Evolutionary conservation across 345 rosid genomes (phyloP).

Genomic region (Camelina sativa): DNA sequence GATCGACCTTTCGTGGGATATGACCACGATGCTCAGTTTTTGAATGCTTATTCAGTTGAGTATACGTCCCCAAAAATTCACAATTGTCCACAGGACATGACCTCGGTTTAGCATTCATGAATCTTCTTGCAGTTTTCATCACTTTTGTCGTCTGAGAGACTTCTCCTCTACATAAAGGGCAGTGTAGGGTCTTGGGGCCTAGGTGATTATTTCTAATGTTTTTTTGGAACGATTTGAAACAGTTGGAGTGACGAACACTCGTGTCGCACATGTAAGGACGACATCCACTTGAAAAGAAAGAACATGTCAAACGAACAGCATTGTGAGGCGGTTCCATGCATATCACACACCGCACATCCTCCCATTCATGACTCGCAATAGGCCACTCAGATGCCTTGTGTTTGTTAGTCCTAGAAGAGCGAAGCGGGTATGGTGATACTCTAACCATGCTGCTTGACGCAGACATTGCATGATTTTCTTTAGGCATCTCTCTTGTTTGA

Average conservation of each 20-base stretch:
- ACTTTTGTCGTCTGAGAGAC: conserved; percentile 79
- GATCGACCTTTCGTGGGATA: conserved; percentile 66
- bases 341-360: conserved; percentile 76
- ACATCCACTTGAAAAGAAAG: conserved; percentile 81
- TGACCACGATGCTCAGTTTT: conserved; percentile 65
- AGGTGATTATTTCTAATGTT: conserved; percentile 53
- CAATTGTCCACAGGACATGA: conserved; percentile 77
- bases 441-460: conserved; percentile 10
- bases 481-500: conserved; percentile 6
- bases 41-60: conserved; percentile 75
- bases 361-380: conserved; percentile 49
- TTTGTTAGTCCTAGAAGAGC: conserved; percentile 22
- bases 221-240: conserved; percentile 75
- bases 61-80: conserved; percentile 64
- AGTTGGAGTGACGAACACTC: conserved; percentile 82
- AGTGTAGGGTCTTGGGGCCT: conserved; percentile 52
- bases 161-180: conserved; percentile 90
- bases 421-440: conserved; percentile 39
- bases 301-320: conserved; percentile 82
- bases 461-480: not conserved
- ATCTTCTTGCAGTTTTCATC: conserved; percentile 58
- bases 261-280: conserved; percentile 96
- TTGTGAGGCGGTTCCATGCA: conserved; percentile 92
- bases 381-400: not conserved
- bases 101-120: conserved; percentile 65